Evolutionary conservation across 2,329 filamentous ascomycete species (phyloP), one percentile per base, ranked within the genome.

Genomic region (Sclerotinia trifoliorum): DNA sequence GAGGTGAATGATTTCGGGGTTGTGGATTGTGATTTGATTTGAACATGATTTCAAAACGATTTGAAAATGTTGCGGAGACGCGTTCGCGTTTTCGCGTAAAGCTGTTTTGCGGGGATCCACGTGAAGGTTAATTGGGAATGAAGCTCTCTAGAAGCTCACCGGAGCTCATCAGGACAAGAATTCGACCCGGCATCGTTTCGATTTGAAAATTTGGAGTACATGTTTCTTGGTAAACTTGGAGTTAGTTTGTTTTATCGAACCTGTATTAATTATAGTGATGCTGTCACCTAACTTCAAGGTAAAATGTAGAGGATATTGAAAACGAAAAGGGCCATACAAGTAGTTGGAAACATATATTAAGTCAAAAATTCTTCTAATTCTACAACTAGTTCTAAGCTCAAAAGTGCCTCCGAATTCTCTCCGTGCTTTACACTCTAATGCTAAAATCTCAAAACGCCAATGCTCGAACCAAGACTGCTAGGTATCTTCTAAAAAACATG

Each of bases 21-120:
- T 52, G 32, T 8, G 15, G 21, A 51, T 63, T 42, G 48, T 26
- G 42, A 46, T 39, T 56, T 4, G 54, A 56, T 35, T 56, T 32
- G 13, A 17, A n/a, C 35, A 39, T 56, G 21, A 24, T 39, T 56
- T 24, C 54, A 39, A 39, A 39, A 35, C 24, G 26, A 29, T 11
- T 51, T 21, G 46, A 62, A 62, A 62, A 62, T 29, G 48, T 44
- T 55, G 19, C 32, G 56, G 51, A 67, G 48, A 67, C 65, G 65
- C 65, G 65, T 62, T 24, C 56, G 55, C 65, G 65, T 51, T 51
- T 49, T 67, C 65, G 65, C 65, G 65, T 67, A 67, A 52, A 67
- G 65, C 65, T 46, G 65, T 67, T 67, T 67, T 67, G 65, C 65
- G 65, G 65, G 65, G 56, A 54, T 24, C 35, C 65, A 67, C 65